Evolutionary conservation across 1,284 basidiomycete species (phyloP).

Genomic region (Flammula alnicola): DNA sequence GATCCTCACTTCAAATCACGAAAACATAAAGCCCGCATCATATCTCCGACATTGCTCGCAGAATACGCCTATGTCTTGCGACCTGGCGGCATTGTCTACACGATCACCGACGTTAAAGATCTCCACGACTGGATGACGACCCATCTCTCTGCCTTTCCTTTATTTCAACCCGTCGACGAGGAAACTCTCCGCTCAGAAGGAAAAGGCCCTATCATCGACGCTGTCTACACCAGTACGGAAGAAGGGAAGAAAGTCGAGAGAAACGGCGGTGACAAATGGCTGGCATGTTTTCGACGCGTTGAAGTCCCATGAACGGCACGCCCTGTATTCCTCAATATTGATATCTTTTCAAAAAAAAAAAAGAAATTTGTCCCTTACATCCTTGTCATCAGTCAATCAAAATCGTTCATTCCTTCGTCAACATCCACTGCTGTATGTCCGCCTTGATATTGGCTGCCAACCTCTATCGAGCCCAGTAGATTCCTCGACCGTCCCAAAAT

Average conservation of each 20-base stretch:
- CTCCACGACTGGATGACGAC: slow-evolving; percentile 95
- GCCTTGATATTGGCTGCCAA: slow-evolving; percentile 26
- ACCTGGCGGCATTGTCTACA: slow-evolving; percentile 94
- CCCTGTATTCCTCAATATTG: slow-evolving; percentile 25
- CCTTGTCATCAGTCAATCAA: slow-evolving; percentile 22
- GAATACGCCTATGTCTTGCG: slow-evolving; percentile 93
- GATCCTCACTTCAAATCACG: slow-evolving; percentile 99
- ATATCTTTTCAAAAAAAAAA: slow-evolving; percentile 7
- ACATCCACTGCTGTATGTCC: slow-evolving; percentile 39
- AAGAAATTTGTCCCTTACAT: slow-evolving; percentile 11
- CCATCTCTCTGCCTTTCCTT: slow-evolving; percentile 85
- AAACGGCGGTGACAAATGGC: slow-evolving; percentile 89
- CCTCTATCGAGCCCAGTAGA: slow-evolving; percentile 57
- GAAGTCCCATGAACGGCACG: too few species aligned
- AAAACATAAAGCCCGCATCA: slow-evolving; percentile 99
- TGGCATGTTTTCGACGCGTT: slow-evolving; percentile 82
- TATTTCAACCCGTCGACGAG: slow-evolving; percentile 84
- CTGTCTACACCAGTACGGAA: slow-evolving; percentile 87
- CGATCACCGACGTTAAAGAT: slow-evolving; percentile 96
- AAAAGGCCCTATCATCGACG: slow-evolving; percentile 76
- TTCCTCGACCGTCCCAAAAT: slow-evolving; percentile 68
- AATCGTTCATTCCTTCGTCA: slow-evolving; percentile 33
- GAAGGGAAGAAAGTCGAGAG: slow-evolving; percentile 97
- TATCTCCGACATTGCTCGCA: slow-evolving; percentile 93
- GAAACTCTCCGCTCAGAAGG: slow-evolving; percentile 75